Evolutionary conservation across 306 rosid species (phyloP).

Genomic region (Citrullus amarus): DNA sequence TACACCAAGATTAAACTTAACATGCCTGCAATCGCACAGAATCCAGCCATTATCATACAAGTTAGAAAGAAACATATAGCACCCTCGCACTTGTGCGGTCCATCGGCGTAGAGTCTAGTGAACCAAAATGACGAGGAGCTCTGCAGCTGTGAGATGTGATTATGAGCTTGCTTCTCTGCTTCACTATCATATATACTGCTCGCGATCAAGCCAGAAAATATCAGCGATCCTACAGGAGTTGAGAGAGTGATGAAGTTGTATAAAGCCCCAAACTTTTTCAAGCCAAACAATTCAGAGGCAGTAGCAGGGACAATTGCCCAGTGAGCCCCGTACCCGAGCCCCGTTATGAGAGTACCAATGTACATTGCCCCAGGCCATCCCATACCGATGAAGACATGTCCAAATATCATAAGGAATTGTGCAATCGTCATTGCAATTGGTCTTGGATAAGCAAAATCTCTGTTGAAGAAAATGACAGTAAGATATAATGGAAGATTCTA

Average conservation of each 20-base stretch:
- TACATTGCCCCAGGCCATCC: slow-evolving; percentile 90
- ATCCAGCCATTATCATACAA: slow-evolving; percentile 50
- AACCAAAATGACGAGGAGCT: slow-evolving; percentile 30
- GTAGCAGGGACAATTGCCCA: slow-evolving; percentile 97
- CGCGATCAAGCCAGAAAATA: slow-evolving; percentile 73
- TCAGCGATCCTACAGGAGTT: slow-evolving; percentile 62
- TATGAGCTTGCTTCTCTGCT: slow-evolving; percentile 76
- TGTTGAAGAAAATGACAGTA: slow-evolving; percentile 20
- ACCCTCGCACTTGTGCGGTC: slow-evolving; percentile 52
- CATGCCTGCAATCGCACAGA: slow-evolving; percentile 48
- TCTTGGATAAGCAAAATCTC: slow-evolving; percentile 77
- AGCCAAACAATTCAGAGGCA: slow-evolving; percentile 86
- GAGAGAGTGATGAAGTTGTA: slow-evolving; percentile 86
- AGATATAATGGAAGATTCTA: neutral
- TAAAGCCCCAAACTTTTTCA: slow-evolving; percentile 78
- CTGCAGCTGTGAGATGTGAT: neutral
- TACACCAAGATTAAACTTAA: slow-evolving; percentile 63
- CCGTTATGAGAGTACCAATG: slow-evolving; percentile 59
- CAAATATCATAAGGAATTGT: slow-evolving; percentile 67
- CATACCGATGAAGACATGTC: slow-evolving; percentile 61
- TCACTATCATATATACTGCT: slow-evolving; percentile 67
- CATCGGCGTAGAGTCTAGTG: slow-evolving; percentile 14
- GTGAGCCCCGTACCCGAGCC: slow-evolving; percentile 90
- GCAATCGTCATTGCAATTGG: slow-evolving; percentile 66
- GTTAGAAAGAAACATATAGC: slow-evolving; percentile 68